phyloP scores from a whole-genome alignment of 257 asterid genomes.

The Gentiana macrophylla region DNA sequence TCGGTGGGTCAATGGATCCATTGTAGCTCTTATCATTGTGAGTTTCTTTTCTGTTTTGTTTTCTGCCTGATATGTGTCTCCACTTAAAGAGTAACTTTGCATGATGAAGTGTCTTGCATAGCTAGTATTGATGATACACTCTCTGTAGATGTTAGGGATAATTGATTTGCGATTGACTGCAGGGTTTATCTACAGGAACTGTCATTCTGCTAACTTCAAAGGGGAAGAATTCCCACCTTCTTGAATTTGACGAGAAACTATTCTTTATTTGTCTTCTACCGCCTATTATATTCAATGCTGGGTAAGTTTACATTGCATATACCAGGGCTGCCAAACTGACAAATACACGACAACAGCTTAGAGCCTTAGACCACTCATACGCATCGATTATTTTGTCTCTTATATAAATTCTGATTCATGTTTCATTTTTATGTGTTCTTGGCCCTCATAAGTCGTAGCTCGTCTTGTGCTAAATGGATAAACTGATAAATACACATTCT shows the following conservation, averaged over 20 bases:
- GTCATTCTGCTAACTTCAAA: conserved; percentile 31
- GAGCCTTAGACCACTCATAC: too few species aligned
- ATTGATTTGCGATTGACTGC: conserved; percentile 8
- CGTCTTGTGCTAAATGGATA: too few species aligned
- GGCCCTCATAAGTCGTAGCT: too few species aligned
- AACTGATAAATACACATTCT: too few species aligned
- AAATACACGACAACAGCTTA: too few species aligned
- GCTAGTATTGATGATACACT: not conserved
- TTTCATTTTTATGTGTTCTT: too few species aligned
- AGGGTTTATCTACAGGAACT: conserved; percentile 56
- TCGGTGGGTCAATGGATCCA: conserved; percentile 64
- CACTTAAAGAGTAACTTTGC: not conserved
- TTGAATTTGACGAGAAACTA: conserved; percentile 59
- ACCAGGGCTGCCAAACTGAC: too few species aligned
- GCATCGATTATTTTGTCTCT: too few species aligned
- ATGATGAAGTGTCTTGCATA: not conserved
- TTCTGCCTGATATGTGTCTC: not conserved
- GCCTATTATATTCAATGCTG: conserved; percentile 82
- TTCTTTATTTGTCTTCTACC: conserved; percentile 76
- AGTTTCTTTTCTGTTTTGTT: conserved; percentile 12
- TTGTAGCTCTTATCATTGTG: conserved; percentile 42
- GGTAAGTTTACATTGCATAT: conserved; percentile 24
- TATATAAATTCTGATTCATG: too few species aligned
- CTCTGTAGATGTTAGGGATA: not conserved
- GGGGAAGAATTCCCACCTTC: conserved; percentile 44